phyloP scores from a whole-genome alignment of 2,329 filamentous ascomycete species.

The Fusarium sp. region DNA sequence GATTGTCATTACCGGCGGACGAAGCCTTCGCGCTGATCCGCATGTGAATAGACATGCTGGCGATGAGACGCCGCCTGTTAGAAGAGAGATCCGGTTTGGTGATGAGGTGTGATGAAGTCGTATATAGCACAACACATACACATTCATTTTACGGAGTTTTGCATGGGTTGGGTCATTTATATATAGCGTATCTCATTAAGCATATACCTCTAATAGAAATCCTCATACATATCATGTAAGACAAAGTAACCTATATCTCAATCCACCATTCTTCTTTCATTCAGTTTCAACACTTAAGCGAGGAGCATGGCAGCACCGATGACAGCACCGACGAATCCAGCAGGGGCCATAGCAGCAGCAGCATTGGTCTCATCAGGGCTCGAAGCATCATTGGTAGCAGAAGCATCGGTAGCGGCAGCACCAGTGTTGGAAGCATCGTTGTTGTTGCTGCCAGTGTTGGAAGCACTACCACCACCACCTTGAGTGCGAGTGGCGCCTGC shows the following conservation, averaged over 20 bases:
- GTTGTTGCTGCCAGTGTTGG: slow-evolving; percentile 18
- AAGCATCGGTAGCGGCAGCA: slow-evolving; percentile 13
- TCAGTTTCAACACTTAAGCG: slow-evolving; percentile 14
- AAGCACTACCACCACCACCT: slow-evolving; percentile 10
- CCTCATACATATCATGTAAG: not conserved
- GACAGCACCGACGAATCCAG: slow-evolving; percentile 33
- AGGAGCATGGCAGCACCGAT: slow-evolving; percentile 38
- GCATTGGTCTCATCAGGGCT: slow-evolving; percentile 35
- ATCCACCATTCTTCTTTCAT: not conserved
- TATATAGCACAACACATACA: not conserved
- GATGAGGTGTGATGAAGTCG: slow-evolving; percentile 28
- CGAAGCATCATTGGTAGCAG: slow-evolving; percentile 22
- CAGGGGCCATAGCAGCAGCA: slow-evolving; percentile 30
- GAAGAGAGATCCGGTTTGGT: slow-evolving; percentile 40
- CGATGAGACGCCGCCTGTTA: slow-evolving; percentile 3
- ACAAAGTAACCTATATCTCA: not conserved
- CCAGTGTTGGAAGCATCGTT: not conserved
- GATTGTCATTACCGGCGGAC: slow-evolving; percentile 24
- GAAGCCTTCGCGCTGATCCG: slow-evolving; percentile 16
- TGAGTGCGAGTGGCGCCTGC: slow-evolving; percentile 28
- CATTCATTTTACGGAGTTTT: not conserved
- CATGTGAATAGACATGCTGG: not conserved
- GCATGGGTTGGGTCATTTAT: not conserved
- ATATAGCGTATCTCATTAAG: slow-evolving; percentile 22
- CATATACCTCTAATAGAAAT: slow-evolving; percentile 5